Evolutionary conservation across 352 stramenopile species (phyloP).

Genomic region (Globisporangium recalcitrans): DNA sequence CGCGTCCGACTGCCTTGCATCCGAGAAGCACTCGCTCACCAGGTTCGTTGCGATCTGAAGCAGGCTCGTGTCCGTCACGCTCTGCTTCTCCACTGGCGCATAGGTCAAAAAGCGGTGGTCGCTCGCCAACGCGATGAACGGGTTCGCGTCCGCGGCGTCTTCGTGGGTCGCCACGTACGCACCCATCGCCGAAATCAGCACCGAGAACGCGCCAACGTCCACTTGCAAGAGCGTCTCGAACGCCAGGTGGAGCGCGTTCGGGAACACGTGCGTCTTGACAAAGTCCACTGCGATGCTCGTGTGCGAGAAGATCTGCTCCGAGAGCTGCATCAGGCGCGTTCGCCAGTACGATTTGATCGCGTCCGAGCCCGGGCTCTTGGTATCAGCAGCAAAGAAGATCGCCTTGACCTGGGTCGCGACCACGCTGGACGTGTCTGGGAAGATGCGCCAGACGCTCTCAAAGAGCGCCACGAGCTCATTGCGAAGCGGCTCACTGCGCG

Average conservation of each 20-base stretch:
- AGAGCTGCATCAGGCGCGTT: conserved; percentile 43
- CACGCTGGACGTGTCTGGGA: conserved; percentile 33
- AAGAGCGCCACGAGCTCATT: conserved; percentile 44
- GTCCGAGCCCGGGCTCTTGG: conserved; percentile 2
- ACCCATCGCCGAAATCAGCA: conserved; percentile 49
- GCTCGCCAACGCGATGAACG: conserved; percentile 37
- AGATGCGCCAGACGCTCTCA: conserved; percentile 65
- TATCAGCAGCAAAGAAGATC: conserved; percentile 36
- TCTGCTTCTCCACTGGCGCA: conserved; percentile 13
- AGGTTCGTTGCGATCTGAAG: conserved; percentile 28
- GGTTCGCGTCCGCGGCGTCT: conserved; percentile 39
- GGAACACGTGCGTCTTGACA: conserved; percentile 49
- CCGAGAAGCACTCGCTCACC: conserved; percentile 16
- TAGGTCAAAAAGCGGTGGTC: conserved; percentile 33
- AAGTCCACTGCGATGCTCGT: conserved; percentile 45
- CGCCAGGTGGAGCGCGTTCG: conserved; percentile 46
- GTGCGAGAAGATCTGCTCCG: conserved; percentile 47
- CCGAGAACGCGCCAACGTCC: conserved; percentile 41
- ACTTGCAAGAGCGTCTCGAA: conserved; percentile 37
- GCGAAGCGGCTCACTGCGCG: conserved; percentile 31
- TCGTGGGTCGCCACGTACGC: conserved; percentile 47
- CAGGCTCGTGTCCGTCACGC: conserved; percentile 22
- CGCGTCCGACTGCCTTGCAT: background rate
- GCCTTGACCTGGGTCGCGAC: conserved; percentile 33
- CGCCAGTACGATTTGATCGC: conserved; percentile 42